Evolutionary conservation across 495 filamentous ascomycete species (phyloP).

Genomic region (Talaromyces wortmannii): DNA sequence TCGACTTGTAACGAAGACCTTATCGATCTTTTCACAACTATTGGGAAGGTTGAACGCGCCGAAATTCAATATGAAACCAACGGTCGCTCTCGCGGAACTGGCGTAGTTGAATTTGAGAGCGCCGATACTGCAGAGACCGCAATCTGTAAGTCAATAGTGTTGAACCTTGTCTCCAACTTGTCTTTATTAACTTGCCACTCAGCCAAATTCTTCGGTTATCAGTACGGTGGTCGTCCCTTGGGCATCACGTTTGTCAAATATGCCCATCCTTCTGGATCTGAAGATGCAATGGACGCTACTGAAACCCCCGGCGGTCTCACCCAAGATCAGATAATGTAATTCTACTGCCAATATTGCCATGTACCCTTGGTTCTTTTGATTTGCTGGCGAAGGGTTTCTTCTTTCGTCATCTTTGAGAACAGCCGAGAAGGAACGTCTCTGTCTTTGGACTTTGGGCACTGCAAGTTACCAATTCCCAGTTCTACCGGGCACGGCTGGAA

Average conservation of each 20-base stretch:
- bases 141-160: conserved; percentile 51
- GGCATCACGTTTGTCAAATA: conserved; percentile 92
- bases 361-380: neutral
- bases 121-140: conserved; percentile 82
- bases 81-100: conserved; percentile 88
- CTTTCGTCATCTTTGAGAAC: neutral
- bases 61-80: conserved; percentile 98
- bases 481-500: no score
- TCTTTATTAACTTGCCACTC: conserved; percentile 9
- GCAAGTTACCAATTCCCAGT: no score
- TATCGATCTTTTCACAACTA: conserved; percentile 92
- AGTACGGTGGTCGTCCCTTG: conserved; percentile 92
- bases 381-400: neutral
- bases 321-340: conserved; percentile 97
- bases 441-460: neutral
- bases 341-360: neutral
- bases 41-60: conserved; percentile 94
- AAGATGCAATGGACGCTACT: conserved; percentile 70
- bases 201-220: conserved; percentile 95
- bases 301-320: conserved; percentile 71
- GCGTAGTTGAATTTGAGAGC: conserved; percentile 87
- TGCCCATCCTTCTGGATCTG: conserved; percentile 52
- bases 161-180: neutral
- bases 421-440: neutral
- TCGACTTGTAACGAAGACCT: conserved; percentile 97